phyloP scores from a whole-genome alignment of 306 rosid species.

The Parietaria judaica region DNA sequence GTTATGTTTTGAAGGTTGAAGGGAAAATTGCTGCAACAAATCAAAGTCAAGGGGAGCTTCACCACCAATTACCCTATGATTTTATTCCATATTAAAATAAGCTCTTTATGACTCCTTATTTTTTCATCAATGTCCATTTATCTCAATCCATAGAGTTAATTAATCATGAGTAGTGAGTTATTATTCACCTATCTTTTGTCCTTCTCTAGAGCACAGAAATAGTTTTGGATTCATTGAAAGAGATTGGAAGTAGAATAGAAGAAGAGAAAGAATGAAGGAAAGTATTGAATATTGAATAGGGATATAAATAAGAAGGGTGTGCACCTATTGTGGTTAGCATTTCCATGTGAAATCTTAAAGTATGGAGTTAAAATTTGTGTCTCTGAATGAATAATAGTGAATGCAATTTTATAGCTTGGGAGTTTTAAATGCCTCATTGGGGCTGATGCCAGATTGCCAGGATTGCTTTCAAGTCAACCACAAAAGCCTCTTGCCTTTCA shows the following conservation, averaged over 20 bases:
- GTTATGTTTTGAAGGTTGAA: no score
- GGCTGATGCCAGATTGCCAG: slow-evolving; percentile 41
- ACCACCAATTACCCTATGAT: no score
- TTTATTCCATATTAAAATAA: no score
- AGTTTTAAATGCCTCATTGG: slow-evolving; percentile 33
- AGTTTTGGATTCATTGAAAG: background rate
- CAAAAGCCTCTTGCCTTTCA: slow-evolving; percentile 18
- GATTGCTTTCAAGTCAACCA: slow-evolving; percentile 36
- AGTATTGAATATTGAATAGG: slow-evolving; percentile 2
- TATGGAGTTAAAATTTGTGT: slow-evolving; percentile 6
- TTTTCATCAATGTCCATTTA: no score
- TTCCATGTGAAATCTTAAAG: slow-evolving; percentile 15
- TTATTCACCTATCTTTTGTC: slow-evolving; percentile 18
- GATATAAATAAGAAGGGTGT: background rate
- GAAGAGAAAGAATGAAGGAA: slow-evolving; percentile 17
- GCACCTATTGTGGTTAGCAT: slow-evolving; percentile 14
- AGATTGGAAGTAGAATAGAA: slow-evolving; percentile 42
- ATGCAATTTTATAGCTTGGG: slow-evolving; percentile 9
- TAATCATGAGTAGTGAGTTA: background rate
- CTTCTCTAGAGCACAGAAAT: slow-evolving; percentile 3
- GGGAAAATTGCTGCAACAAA: no score
- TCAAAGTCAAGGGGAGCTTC: no score
- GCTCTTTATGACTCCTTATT: no score
- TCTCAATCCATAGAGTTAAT: no score
- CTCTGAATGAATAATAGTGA: slow-evolving; percentile 7